Percentiles rank a stretch among this genome's conserved stretches.
These are phyloP conservation scores for Penicillium lividum DNA, from an alignment of 495 filamentous ascomycete genomes.

Conservation along the genomic window DNA sequence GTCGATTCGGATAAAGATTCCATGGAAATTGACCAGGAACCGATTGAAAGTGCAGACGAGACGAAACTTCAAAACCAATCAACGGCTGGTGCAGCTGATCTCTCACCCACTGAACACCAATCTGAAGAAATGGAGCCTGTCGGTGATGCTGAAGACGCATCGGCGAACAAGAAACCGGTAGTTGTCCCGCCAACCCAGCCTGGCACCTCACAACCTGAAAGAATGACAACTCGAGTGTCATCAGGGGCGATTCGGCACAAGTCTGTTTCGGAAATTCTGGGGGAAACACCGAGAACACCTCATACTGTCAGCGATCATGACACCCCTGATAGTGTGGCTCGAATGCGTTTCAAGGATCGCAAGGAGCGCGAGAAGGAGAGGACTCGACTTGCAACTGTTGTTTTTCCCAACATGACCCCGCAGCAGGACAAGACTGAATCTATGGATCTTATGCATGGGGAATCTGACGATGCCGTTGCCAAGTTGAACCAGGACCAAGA, in stretches of 20 bases:
- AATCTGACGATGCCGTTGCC: slow-evolving; percentile 48
- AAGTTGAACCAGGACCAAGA: slow-evolving; percentile 61
- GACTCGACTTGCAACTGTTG: slow-evolving; percentile 72
- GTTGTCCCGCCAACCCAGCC: slow-evolving; percentile 25
- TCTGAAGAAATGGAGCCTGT: slow-evolving; percentile 11
- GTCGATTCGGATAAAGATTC: slow-evolving; percentile 20
- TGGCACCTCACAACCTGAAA: slow-evolving; percentile 43
- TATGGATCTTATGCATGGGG: slow-evolving; percentile 39
- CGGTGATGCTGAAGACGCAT: slow-evolving; percentile 17
- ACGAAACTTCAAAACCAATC: slow-evolving; percentile 16
- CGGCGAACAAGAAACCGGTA: slow-evolving; percentile 15
- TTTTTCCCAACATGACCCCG: slow-evolving; percentile 63
- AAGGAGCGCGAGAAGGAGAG: slow-evolving; percentile 63
- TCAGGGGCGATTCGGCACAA: slow-evolving; percentile 71
- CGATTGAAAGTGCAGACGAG: slow-evolving; percentile 13
- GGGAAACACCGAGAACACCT: slow-evolving; percentile 56
- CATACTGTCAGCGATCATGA: slow-evolving; percentile 31
- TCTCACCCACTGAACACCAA: slow-evolving; percentile 21
- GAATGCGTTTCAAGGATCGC: slow-evolving; percentile 53
- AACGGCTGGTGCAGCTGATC: slow-evolving; percentile 11
- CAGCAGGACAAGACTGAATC: slow-evolving; percentile 42
- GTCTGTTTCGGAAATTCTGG: slow-evolving; percentile 71
- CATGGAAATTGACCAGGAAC: slow-evolving; percentile 26
- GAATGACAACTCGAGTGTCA: slow-evolving; percentile 64
- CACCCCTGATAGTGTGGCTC: slow-evolving; percentile 46